Evolutionary conservation across 2,329 filamentous ascomycete species (phyloP), one percentile per base, ranked within the genome.

Genomic region (Alternaria alternata): DNA sequence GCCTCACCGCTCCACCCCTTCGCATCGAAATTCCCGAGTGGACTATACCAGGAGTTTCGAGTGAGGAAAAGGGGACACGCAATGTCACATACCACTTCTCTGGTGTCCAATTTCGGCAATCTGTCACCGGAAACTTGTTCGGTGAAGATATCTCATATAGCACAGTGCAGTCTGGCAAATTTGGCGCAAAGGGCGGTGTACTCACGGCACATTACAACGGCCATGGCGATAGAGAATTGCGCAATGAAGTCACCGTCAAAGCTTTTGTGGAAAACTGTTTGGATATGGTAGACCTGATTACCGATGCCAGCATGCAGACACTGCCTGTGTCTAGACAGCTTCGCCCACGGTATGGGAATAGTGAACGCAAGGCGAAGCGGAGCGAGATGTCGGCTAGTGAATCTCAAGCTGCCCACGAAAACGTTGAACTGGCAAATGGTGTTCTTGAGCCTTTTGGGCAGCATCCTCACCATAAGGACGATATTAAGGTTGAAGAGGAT

Each of bases 41-140:
- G 73, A 66, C 65, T 0, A 66, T 78, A 5, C 64, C 61, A 4
- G 71, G 66, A 18, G 60, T 51, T 28, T 26, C 64, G 16, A 47
- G 48, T 0, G 51, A 67, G 41, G 51, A 52, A 8, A 58, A 62
- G 14, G 64, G 61, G 12, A 46, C 58, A 39, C 43, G 44, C 8
- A 51, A 52, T 5, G 59, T 74, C 24, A 69, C 61, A 9, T 79
- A 74, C 34, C 54, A 75, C 42, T 76, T 76, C 55, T 67, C 69
- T 1, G 71, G 71, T 18, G 65, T 77, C 4, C 67, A 69, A 38
- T 72, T 76, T 46, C 62, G 67, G 4, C 73, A 79, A 49, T 63
- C 58, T 20, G 61, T 73, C 22, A 52, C 30, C 4, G 69, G 69
- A 1, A 46, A 51, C 5, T 54, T 72, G 11, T 42, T 65, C 5